phyloP scores from a whole-genome alignment of 495 filamentous ascomycete genomes.

The Penicillium atrosanguineum region DNA sequence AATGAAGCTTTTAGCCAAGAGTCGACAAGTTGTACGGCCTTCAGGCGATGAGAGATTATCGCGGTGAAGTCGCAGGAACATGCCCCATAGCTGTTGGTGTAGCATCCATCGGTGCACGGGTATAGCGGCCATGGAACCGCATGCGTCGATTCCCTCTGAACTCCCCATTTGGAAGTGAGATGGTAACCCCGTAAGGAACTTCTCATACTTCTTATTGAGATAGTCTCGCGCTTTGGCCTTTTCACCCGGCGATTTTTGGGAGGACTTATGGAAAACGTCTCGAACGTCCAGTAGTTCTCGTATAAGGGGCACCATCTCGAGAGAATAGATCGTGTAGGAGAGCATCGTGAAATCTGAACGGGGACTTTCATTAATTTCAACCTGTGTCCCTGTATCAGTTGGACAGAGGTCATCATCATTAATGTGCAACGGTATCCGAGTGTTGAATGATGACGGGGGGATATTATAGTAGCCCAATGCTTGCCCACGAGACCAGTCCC shows the following conservation, averaged over 20 bases:
- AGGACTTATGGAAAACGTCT: neutral
- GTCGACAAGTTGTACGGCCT: conserved; percentile 17
- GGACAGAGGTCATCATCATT: conserved; percentile 26
- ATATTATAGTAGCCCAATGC: conserved; percentile 27
- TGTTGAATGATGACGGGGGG: conserved; percentile 26
- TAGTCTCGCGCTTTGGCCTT: neutral
- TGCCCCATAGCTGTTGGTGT: conserved; percentile 33
- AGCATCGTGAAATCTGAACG: conserved; percentile 31
- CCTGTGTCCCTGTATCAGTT: neutral
- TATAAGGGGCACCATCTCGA: conserved; percentile 20
- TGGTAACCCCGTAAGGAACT: conserved; percentile 20
- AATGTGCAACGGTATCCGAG: conserved; percentile 24
- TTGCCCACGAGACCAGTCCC: conserved; percentile 28
- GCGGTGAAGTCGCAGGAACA: conserved; percentile 29
- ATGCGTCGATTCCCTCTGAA: conserved; percentile 17
- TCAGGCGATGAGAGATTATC: conserved; percentile 13
- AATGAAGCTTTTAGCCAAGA: conserved; percentile 31
- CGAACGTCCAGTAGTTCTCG: conserved; percentile 24
- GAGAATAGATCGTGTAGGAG: conserved; percentile 25
- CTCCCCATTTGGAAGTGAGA: conserved; percentile 26
- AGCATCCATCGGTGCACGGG: conserved; percentile 32
- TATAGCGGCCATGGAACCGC: conserved; percentile 23
- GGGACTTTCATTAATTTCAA: conserved; percentile 20
- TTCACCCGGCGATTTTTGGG: neutral
- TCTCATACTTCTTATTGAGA: conserved; percentile 22